Conservation (phyloP, 2,329 filamentous ascomycete genomes). For the Stagonosporopsis rhizophila region DNA sequence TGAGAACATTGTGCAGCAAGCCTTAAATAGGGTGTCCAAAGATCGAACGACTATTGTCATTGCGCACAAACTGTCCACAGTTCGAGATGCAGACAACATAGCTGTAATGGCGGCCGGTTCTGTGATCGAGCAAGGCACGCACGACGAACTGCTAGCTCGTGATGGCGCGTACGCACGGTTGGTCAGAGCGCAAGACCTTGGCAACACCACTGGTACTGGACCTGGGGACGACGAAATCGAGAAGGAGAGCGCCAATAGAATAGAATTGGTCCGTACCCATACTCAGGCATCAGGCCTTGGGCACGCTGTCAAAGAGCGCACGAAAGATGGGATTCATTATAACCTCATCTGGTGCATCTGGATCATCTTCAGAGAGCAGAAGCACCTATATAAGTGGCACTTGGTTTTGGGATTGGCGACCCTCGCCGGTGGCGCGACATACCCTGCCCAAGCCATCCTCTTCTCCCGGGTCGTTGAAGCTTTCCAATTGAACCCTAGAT, state of each 20-base stretch:
- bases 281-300: conserved; percentile 36
- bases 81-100: conserved; percentile 92
- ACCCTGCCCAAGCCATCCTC: conserved; percentile 58
- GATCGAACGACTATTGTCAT: conserved; percentile 95
- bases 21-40: conserved; percentile 81
- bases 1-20: conserved; percentile 91
- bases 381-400: conserved; percentile 49
- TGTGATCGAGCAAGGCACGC: conserved; percentile 90
- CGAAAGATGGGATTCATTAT: conserved; percentile 38
- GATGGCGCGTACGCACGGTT: conserved; percentile 83
- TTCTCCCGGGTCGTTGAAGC: conserved; percentile 59
- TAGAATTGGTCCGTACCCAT: conserved; percentile 36
- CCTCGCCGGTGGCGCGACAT: conserved; percentile 50
- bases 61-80: conserved; percentile 92
- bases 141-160: conserved; percentile 76
- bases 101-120: conserved; percentile 83
- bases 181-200: conserved; percentile 58
- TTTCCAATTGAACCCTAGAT: conserved; percentile 53
- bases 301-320: conserved; percentile 26
- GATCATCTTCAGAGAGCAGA: conserved; percentile 41
- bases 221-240: conserved; percentile 31
- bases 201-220: conserved; percentile 29
- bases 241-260: conserved; percentile 24
- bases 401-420: conserved; percentile 38
- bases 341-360: conserved; percentile 37